Evolutionary conservation across 202 grass and related monocot species (phyloP).

Genomic region (Dendrocalamus latiflorus): DNA sequence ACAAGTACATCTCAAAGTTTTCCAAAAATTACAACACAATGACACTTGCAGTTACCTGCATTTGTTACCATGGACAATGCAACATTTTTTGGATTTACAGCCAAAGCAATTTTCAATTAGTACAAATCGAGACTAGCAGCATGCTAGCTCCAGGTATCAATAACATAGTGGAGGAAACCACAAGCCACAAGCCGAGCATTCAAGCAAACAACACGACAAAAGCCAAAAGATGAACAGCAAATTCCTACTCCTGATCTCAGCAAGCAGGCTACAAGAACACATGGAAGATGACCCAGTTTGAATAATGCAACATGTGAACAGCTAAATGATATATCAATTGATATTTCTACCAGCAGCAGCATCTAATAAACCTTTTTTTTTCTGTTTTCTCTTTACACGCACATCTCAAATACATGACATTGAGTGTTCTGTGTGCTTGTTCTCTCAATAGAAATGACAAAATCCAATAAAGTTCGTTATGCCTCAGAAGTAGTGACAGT

Average conservation of each 20-base stretch:
- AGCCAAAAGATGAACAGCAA: slow-evolving; percentile 1
- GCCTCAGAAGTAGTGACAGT: neutral
- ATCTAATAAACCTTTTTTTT: neutral
- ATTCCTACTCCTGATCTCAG: neutral
- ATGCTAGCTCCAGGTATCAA: neutral
- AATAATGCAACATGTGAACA: neutral
- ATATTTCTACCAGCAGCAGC: too few relatives aligned
- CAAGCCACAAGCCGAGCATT: neutral
- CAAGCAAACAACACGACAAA: neutral
- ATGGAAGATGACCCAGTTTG: neutral
- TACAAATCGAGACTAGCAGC: neutral
- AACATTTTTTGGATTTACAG: neutral
- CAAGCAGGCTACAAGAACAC: neutral
- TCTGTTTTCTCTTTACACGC: neutral
- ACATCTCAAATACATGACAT: neutral
- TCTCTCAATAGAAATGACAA: neutral
- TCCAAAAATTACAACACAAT: neutral
- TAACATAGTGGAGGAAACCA: neutral
- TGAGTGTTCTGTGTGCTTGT: neutral
- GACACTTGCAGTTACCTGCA: neutral
- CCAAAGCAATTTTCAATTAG: neutral
- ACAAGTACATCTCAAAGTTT: slow-evolving; percentile 5
- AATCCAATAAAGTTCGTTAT: neutral
- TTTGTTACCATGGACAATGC: neutral
- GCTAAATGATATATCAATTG: too few relatives aligned